Conservation (phyloP, 345 rosid species). For the Bruguiera parviflora region DNA sequence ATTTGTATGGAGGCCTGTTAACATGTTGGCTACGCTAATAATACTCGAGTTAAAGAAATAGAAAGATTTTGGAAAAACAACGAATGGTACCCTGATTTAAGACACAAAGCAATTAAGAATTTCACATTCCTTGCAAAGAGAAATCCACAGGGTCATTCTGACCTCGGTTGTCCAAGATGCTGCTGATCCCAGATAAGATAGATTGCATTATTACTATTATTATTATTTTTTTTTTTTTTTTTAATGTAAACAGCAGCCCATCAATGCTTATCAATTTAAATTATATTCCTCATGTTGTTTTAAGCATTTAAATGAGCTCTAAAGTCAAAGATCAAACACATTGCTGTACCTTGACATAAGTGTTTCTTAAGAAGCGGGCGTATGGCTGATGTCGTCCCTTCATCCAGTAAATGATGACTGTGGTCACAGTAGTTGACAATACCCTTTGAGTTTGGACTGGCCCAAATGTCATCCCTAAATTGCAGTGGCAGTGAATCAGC, state of each 20-base stretch:
- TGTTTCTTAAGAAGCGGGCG: slow-evolving; percentile 35
- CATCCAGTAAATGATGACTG: slow-evolving; percentile 21
- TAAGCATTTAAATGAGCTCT: neutral
- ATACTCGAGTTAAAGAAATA: neutral
- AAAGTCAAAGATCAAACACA: slow-evolving; percentile 1
- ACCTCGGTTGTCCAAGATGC: no score
- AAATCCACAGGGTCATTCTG: neutral
- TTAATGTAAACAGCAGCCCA: neutral
- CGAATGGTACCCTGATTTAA: neutral
- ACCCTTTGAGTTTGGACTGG: slow-evolving; percentile 8
- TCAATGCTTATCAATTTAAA: neutral
- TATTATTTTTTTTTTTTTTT: neutral
- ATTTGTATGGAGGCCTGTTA: no score
- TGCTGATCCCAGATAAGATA: no score
- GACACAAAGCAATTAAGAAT: slow-evolving; percentile 1
- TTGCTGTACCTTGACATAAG: slow-evolving; percentile 35
- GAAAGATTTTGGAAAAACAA: neutral
- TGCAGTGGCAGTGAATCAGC: slow-evolving; percentile 21
- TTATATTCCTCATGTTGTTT: no score
- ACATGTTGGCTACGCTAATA: no score
- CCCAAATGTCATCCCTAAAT: slow-evolving; percentile 10
- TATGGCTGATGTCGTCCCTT: slow-evolving; percentile 28
- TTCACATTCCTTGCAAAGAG: neutral
- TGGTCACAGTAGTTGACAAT: slow-evolving; percentile 21
- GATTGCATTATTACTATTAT: no score